phyloP scores from a whole-genome alignment of 2,329 filamentous ascomycete genomes.

The Lasiodiplodia theobromae region DNA sequence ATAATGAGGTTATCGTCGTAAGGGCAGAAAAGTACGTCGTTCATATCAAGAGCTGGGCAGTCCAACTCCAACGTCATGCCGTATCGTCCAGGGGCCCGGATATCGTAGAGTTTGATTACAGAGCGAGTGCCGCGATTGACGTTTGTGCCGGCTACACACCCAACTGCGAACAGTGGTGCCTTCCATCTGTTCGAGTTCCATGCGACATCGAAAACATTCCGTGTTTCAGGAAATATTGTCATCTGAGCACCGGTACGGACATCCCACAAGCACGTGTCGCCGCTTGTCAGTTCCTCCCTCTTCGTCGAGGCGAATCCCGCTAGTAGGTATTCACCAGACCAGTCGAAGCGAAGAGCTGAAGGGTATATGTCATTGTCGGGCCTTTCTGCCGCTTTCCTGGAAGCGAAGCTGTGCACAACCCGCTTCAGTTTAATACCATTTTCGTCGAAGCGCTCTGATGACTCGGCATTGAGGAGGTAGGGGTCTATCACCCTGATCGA shows the following conservation, averaged over 20 bases:
- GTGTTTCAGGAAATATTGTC: constrained; percentile 54
- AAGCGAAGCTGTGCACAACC: constrained; percentile 39
- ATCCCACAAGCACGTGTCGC: constrained; percentile 64
- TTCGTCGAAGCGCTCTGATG: constrained; percentile 22
- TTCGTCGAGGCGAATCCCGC: constrained; percentile 60
- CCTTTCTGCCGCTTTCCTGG: constrained; percentile 39
- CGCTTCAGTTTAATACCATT: constrained; percentile 31
- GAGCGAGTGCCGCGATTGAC: constrained; percentile 54
- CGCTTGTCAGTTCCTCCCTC: constrained; percentile 45
- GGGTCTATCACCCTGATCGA: constrained; percentile 43
- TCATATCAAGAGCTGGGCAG: constrained; percentile 67
- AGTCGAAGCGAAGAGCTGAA: constrained; percentile 44
- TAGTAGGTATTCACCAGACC: constrained; percentile 53
- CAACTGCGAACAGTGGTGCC: constrained; percentile 60
- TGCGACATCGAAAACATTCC: constrained; percentile 65
- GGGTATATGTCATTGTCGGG: constrained; percentile 41
- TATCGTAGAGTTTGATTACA: constrained; percentile 61
- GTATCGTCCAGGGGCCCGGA: constrained; percentile 41
- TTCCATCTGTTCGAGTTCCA: constrained; percentile 58
- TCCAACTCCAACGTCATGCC: constrained; percentile 55
- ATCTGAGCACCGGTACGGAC: constrained; percentile 51
- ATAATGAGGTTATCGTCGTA: constrained; percentile 60
- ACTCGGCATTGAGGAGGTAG: not conserved
- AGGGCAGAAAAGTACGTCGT: constrained; percentile 63
- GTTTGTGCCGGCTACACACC: constrained; percentile 51